These are phyloP conservation scores for Fusarium euwallaceae DNA, from an alignment of 2,329 filamentous ascomycete genomes.

Conservation along the genomic window DNA sequence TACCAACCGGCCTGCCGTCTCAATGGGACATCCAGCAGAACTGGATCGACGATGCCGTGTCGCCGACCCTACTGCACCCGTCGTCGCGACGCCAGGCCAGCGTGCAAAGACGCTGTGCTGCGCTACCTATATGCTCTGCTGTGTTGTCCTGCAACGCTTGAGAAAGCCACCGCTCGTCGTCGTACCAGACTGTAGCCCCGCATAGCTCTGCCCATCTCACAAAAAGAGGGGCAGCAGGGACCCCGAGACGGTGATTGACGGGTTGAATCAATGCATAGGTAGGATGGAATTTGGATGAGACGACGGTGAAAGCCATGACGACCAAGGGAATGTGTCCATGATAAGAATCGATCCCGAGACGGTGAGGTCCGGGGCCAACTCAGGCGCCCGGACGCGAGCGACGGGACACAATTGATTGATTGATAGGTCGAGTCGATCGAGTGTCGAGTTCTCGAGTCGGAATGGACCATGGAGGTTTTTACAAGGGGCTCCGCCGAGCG, in stretches of 20 bases:
- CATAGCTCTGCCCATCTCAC: conserved; percentile 37
- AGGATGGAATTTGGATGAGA: conserved; percentile 39
- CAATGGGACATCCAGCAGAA: conserved; percentile 17
- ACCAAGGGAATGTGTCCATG: conserved; percentile 26
- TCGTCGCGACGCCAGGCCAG: conserved; percentile 33
- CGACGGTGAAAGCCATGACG: conserved; percentile 15
- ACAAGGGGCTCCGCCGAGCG: conserved; percentile 39
- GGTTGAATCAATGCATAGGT: conserved; percentile 31
- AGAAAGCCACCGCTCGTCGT: conserved; percentile 28
- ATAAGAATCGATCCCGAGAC: conserved; percentile 26
- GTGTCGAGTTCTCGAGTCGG: conserved; percentile 30
- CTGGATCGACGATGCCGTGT: conserved; percentile 39
- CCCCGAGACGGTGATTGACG: conserved; percentile 33
- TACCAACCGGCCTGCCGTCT: conserved; percentile 36
- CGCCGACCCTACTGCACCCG: conserved; percentile 29
- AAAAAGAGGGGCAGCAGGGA: conserved; percentile 39
- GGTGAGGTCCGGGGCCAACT: conserved; percentile 30
- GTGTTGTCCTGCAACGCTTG: conserved; percentile 39
- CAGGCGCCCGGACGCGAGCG: conserved; percentile 21
- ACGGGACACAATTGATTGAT: conserved; percentile 36
- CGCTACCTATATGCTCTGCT: conserved; percentile 28
- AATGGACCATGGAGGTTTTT: conserved; percentile 43
- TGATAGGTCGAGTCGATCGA: conserved; percentile 36
- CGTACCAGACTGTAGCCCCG: conserved; percentile 41
- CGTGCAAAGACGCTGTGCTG: conserved; percentile 29